Conservation (phyloP, 495 filamentous ascomycete genomes). For the Choiromyces venosus region DNA sequence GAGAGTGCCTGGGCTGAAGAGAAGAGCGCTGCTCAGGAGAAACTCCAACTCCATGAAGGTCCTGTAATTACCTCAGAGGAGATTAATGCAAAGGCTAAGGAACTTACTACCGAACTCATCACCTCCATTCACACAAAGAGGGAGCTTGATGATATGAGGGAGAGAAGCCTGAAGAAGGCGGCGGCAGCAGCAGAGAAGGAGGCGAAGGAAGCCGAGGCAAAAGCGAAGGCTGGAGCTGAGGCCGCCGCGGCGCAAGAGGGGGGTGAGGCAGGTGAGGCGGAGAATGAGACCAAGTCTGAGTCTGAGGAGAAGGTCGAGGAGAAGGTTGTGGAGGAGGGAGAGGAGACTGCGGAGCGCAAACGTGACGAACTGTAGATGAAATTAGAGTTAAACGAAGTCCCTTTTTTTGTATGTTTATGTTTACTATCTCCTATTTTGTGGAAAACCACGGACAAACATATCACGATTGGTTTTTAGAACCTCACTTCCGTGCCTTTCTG, state of each 20-base stretch:
- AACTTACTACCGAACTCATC: conserved; percentile 60
- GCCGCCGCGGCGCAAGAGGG: conserved; percentile 4
- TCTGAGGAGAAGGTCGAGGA: conserved; percentile 48
- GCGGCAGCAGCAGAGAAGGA: conserved; percentile 47
- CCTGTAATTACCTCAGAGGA: conserved; percentile 65
- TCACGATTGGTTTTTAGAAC: background rate
- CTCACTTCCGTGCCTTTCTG: background rate
- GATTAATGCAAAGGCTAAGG: conserved; percentile 54
- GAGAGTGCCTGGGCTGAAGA: conserved; percentile 59
- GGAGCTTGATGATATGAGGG: conserved; percentile 45
- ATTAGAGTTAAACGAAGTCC: background rate
- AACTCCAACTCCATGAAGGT: conserved; percentile 61
- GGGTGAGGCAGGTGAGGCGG: conserved; percentile 7
- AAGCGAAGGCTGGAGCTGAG: conserved; percentile 18
- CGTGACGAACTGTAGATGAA: conserved; percentile 52
- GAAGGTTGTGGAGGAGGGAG: conserved; percentile 43
- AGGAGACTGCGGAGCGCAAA: conserved; percentile 41
- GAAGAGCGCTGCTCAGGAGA: conserved; percentile 61
- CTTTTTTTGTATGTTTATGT: background rate
- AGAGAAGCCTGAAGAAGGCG: conserved; percentile 47
- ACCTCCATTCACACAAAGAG: conserved; percentile 53
- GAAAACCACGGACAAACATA: background rate
- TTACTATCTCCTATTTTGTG: background rate
- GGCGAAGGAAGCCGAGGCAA: conserved; percentile 43
- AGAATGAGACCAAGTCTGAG: conserved; percentile 40